Conservation (phyloP, 352 stramenopile genomes). For the Pythium vanterpoolii region DNA sequence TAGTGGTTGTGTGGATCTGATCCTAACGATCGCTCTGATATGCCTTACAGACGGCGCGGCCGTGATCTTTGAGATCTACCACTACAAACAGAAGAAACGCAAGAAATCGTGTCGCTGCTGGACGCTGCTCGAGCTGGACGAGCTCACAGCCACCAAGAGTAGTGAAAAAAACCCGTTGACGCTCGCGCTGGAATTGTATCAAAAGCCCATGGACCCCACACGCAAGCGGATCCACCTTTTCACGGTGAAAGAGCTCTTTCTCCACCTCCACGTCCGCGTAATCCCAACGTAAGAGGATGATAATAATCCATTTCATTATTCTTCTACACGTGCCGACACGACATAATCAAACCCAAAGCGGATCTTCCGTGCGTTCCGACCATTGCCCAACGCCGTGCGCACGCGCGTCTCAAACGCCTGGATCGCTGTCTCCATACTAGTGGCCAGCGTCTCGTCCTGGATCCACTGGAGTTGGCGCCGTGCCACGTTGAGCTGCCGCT, state of each 20-base stretch:
- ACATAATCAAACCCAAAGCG: conserved; percentile 85
- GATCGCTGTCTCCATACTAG: conserved; percentile 29
- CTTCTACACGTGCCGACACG: conserved; percentile 33
- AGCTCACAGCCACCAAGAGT: conserved; percentile 27
- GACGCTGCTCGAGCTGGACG: conserved; percentile 69
- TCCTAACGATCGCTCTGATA: neutral
- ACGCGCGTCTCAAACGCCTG: conserved; percentile 37
- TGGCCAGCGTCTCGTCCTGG: conserved; percentile 29
- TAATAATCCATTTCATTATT: neutral
- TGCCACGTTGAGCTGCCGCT: conserved; percentile 81
- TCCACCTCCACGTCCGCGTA: conserved; percentile 44
- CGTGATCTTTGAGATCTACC: conserved; percentile 69
- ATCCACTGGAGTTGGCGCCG: conserved; percentile 70
- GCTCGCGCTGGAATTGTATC: conserved; percentile 59
- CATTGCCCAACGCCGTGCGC: neutral
- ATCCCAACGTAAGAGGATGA: conserved; percentile 18
- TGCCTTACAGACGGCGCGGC: conserved; percentile 37
- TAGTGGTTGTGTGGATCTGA: neutral
- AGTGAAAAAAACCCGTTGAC: neutral
- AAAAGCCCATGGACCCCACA: conserved; percentile 64
- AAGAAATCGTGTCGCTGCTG: conserved; percentile 79
- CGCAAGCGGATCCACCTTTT: conserved; percentile 69
- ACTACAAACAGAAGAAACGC: conserved; percentile 77
- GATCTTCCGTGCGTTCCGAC: conserved; percentile 23
- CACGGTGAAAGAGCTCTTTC: conserved; percentile 67